A percentile compares a stretch with the other conserved stretches of the same genome.
These are phyloP conservation scores for Cicer arietinum DNA, from an alignment of 306 rosid species.

Conservation along the genomic window DNA sequence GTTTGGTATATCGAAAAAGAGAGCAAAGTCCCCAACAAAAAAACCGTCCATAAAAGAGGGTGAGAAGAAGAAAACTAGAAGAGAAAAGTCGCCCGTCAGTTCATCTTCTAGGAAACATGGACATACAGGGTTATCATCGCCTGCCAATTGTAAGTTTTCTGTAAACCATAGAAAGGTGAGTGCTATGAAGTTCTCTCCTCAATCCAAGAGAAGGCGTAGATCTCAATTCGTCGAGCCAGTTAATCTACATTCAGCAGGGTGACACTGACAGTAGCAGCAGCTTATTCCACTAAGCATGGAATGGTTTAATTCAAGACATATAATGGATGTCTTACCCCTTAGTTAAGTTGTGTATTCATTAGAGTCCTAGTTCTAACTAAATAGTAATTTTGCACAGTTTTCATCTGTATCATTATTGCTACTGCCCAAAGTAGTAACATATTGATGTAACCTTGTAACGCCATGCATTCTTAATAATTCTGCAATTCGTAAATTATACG, in stretches of 20 bases:
- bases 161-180: conserved; percentile 61
- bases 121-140: conserved; percentile 28
- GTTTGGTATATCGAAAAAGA: conserved; percentile 58
- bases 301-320: conserved; percentile 40
- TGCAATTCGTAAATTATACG: too few relatives aligned
- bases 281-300: neutral
- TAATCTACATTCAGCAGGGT: conserved; percentile 58
- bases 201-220: conserved; percentile 72
- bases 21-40: conserved; percentile 62
- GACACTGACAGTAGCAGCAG: conserved; percentile 34
- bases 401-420: conserved; percentile 37
- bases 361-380: conserved; percentile 40
- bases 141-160: conserved; percentile 59
- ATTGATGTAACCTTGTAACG: conserved; percentile 52
- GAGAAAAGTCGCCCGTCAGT: neutral
- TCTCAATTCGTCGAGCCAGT: conserved; percentile 62
- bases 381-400: conserved; percentile 36
- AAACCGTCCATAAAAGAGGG: conserved; percentile 42
- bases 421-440: conserved; percentile 29
- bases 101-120: conserved; percentile 46
- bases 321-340: conserved; percentile 46
- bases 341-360: conserved; percentile 16
- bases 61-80: conserved; percentile 23
- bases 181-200: conserved; percentile 65
- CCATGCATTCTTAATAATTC: conserved; percentile 18